These are phyloP conservation scores for Thermothielavioides terrestris DNA, from an alignment of 495 filamentous ascomycete species.

Conservation along the genomic window DNA sequence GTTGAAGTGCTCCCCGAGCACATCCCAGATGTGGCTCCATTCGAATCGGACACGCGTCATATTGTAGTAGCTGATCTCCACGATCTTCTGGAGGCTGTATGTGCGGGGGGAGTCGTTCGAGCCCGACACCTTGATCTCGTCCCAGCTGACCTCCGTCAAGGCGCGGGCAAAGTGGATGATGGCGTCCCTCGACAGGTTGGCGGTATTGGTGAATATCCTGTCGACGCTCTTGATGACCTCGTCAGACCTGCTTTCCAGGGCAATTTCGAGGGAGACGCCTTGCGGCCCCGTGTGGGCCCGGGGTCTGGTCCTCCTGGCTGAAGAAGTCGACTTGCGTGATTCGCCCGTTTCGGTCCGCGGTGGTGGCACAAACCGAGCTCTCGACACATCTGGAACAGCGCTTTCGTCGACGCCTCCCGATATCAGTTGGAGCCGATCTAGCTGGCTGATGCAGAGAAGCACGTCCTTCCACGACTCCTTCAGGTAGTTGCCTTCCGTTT, in stretches of 20 bases:
- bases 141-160: constrained; percentile 94
- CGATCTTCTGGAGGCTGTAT: constrained; percentile 94
- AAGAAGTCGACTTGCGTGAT: constrained; percentile 61
- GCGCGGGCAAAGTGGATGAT: constrained; percentile 97
- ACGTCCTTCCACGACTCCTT: constrained; percentile 92
- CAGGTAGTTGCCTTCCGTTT: constrained; percentile 82
- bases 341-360: constrained; percentile 37
- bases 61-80: constrained; percentile 99
- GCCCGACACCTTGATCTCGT: constrained; percentile 94
- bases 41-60: constrained; percentile 98
- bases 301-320: constrained; percentile 53
- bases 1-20: constrained; percentile 96
- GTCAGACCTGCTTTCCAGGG: constrained; percentile 81
- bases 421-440: constrained; percentile 93
- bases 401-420: constrained; percentile 89
- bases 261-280: constrained; percentile 75
- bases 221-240: constrained; percentile 91
- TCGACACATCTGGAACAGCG: constrained; percentile 84
- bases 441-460: constrained; percentile 88
- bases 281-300: constrained; percentile 55
- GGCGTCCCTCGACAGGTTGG: constrained; percentile 83
- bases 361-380: constrained; percentile 57
- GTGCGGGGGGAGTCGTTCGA: constrained; percentile 90
- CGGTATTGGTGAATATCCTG: constrained; percentile 91
- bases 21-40: constrained; percentile 94